Evolutionary conservation across 2,329 filamentous ascomycete genomes (phyloP), one percentile per base, ranked within the genome.

Genomic region (Paecilomyces niveus): DNA sequence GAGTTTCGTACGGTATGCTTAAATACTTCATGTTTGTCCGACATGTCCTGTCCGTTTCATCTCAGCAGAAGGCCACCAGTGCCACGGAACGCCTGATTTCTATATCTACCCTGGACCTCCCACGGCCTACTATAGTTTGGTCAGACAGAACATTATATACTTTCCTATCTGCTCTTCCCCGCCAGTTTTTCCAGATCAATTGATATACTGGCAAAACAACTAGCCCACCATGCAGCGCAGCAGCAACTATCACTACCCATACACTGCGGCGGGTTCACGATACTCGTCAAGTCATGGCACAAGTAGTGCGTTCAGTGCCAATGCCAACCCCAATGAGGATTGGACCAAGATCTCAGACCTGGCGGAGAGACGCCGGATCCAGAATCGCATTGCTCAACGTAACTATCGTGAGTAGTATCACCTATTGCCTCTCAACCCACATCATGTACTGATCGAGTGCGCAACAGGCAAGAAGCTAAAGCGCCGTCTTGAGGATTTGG

Each of bases 261-360:
- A 67, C 53, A 57, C 62, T 29, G 65, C 68, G 45, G 63, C 68
- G 54, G 63, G 64, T 59, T 81, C 86, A 55, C 85, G 88, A 73
- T 87, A 90, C 71, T 87, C 88, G 68, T 81, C 85, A 49, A 83
- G 79, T 63, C 87, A 91, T 71, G 88, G 87, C 72, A 95, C 90
- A 62, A 96, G 91, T 80, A 96, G 91, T 78, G 93, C 93, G 67
- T 96, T 96, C 81, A 95, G 90, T 78, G 89, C 89, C 68, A 95
- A 91, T 63, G 93, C 92, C 68, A 95, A 96, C 74, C 90, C 93
- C 57, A 92, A 97, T 71, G 93, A 97, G 79, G 93, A 97, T 80
- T 97, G 93, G 93, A 97, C 93, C 72, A 96, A 97, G 85, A 96
- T 97, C 74, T 96, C 93, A 59, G 93, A 97, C 76, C 87, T 97